A percentile compares a stretch with the other conserved stretches of the same genome.
phyloP scores from a whole-genome alignment of 108 stramenopile species.

The Cyclostephanos invisitatus region DNA sequence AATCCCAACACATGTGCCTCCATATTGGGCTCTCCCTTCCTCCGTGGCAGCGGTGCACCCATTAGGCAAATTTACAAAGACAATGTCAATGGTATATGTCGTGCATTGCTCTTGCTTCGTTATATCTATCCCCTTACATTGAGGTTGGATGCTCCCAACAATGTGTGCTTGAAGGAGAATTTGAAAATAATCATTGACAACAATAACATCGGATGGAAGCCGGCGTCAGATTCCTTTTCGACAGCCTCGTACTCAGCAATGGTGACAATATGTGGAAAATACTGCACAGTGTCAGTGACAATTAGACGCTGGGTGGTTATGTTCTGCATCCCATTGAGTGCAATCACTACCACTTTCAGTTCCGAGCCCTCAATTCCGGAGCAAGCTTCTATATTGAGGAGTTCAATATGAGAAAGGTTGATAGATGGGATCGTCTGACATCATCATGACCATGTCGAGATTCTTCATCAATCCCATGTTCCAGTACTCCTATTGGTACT shows the following conservation, averaged over 20 bases:
- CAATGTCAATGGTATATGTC: slow-evolving; percentile 3
- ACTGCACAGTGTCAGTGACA: slow-evolving; percentile 26
- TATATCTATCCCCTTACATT: slow-evolving; percentile 16
- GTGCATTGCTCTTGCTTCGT: slow-evolving; percentile 28
- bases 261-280: neutral
- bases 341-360: slow-evolving; percentile 42
- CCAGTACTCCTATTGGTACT: slow-evolving; percentile 14
- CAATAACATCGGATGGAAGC: slow-evolving; percentile 22
- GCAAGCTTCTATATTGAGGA: slow-evolving; percentile 35
- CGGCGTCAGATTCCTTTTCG: slow-evolving; percentile 43
- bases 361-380: slow-evolving; percentile 9
- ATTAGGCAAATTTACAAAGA: slow-evolving; percentile 3
- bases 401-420: slow-evolving; percentile 19
- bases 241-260: slow-evolving; percentile 16
- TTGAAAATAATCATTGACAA: slow-evolving; percentile 41
- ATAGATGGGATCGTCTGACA: neutral
- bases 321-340: slow-evolving; percentile 20
- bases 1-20: slow-evolving; percentile 86
- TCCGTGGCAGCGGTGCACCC: slow-evolving; percentile 4
- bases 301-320: slow-evolving; percentile 32
- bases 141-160: slow-evolving; percentile 9
- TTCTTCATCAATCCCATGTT: slow-evolving; percentile 42
- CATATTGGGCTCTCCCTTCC: slow-evolving; percentile 27
- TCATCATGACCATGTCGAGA: neutral
- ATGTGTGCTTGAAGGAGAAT: slow-evolving; percentile 42